Base-by-base conservation (phyloP, 371 early-diverging fungal species). In the Thermomucor indicae-seudaticae region DNA sequence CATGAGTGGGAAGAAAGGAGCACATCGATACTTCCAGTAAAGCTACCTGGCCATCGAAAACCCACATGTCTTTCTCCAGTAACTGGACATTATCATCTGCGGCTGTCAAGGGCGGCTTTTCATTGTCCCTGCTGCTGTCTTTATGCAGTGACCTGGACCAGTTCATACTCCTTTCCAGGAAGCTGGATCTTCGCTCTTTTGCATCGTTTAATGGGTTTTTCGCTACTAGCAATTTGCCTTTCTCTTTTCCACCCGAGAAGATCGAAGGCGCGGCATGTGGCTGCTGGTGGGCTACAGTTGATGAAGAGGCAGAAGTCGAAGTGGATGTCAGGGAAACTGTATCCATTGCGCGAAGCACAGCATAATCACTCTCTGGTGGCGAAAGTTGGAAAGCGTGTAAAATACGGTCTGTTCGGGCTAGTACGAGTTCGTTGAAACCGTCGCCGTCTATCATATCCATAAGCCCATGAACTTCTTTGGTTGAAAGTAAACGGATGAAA, bases 381-480 rank as follows among this genome's bases (percentile, higher is more conserved):
- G 48, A 43, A 0, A 86, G 57, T 31, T 75, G 65, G 48, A 83
- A 88, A n/a, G 84, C 76, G 49, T 90, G 87, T 43, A 90, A 60
- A 40, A 90, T 86, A 0, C 90, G 80, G 58, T 91, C 91, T 16
- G 91, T 89, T n/a, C 89, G 78, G 1, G 85, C 89, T 16, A 91
- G 58, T 2, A 91, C 79, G 4, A 91, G 64, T 56, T 91, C 90
- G 45, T 91, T 91, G 38, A 80, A 45, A 2, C 81, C 81, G 53
- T 90, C 87, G 34, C 82, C 85, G 53, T 91, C 88, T 82, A 48
- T 17, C 16, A 41, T 14, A 19, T 11, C 22, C 1, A n/a, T n/a
- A n/a, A n/a, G n/a, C n/a, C n/a, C n/a, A n/a, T n/a, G n/a, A n/a
- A n/a, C n/a, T n/a, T n/a, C n/a, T n/a, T n/a, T n/a, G n/a, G n/a